These are phyloP conservation scores for Fusarium bulbicola DNA, from an alignment of 2,329 filamentous ascomycete species.

Conservation along the genomic window DNA sequence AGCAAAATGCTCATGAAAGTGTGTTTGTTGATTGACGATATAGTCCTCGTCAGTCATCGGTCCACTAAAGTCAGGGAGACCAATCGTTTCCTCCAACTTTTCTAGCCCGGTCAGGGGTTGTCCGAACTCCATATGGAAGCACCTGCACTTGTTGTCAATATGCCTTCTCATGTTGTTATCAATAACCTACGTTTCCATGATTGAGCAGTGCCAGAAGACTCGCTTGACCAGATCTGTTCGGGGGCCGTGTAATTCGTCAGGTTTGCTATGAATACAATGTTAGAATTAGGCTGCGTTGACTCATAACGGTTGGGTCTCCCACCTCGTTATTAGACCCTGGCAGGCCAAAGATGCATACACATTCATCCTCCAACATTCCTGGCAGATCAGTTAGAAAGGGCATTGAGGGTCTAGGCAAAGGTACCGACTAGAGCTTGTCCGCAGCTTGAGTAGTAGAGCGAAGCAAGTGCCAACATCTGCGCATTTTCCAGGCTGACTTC, in stretches of 20 bases:
- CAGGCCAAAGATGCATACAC: slow-evolving; percentile 65
- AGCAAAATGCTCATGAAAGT: slow-evolving; percentile 67
- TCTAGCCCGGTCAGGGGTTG: slow-evolving; percentile 65
- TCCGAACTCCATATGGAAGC: slow-evolving; percentile 66
- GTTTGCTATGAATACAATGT: slow-evolving; percentile 33
- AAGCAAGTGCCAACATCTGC: slow-evolving; percentile 65
- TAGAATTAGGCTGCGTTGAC: neutral
- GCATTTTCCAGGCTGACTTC: slow-evolving; percentile 67
- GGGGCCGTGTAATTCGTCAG: slow-evolving; percentile 36
- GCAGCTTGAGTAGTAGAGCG: slow-evolving; percentile 63
- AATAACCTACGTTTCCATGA: slow-evolving; percentile 40
- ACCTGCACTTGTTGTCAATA: slow-evolving; percentile 48
- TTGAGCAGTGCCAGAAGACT: slow-evolving; percentile 42
- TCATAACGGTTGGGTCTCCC: slow-evolving; percentile 4
- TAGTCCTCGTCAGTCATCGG: slow-evolving; percentile 58
- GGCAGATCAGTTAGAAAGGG: slow-evolving; percentile 10
- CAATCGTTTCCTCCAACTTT: slow-evolving; percentile 61
- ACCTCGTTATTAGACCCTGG: slow-evolving; percentile 65
- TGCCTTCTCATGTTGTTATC: neutral
- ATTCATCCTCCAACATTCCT: slow-evolving; percentile 70
- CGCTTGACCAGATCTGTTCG: slow-evolving; percentile 40
- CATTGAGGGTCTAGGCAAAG: neutral
- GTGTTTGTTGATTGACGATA: slow-evolving; percentile 58
- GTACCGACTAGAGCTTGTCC: slow-evolving; percentile 58
- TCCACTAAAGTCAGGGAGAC: slow-evolving; percentile 62